Percentiles rank a stretch among this genome's conserved stretches.
phyloP scores from a whole-genome alignment of 2,329 filamentous ascomycete genomes.

The Curvularia verruculosa region DNA sequence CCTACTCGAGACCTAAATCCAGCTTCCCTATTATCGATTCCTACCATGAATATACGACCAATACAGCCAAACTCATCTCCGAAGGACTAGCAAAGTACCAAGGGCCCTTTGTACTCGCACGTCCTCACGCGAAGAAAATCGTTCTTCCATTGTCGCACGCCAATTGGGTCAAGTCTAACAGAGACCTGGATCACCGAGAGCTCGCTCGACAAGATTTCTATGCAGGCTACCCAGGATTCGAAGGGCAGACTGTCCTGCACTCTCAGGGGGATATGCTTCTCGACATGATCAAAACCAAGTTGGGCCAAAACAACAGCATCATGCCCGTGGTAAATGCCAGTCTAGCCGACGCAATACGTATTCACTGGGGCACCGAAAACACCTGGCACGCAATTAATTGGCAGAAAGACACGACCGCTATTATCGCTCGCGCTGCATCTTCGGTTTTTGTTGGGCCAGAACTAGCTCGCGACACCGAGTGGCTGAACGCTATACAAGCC shows the following conservation, averaged over 20 bases:
- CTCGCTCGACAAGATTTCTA: conserved; percentile 3
- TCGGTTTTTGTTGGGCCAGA: conserved; percentile 2
- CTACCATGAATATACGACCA: not conserved
- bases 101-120: not conserved
- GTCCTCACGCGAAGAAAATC: not conserved
- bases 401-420: not conserved
- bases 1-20: not conserved
- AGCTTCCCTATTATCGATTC: not conserved
- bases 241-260: not conserved
- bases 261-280: not conserved
- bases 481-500: not conserved
- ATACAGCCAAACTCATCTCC: not conserved
- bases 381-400: not conserved
- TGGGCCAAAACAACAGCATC: not conserved
- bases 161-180: conserved; percentile 1
- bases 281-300: not conserved
- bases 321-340: not conserved
- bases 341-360: not conserved
- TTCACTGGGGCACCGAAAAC: not conserved
- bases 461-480: not conserved
- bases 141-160: not conserved
- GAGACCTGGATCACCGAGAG: not conserved
- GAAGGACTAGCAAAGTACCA: not conserved
- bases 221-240: not conserved
- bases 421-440: conserved; percentile 3